These are phyloP conservation scores for Paramecium sexaurelia DNA, from an alignment of 73 alveolate species.

Conservation along the genomic window DNA sequence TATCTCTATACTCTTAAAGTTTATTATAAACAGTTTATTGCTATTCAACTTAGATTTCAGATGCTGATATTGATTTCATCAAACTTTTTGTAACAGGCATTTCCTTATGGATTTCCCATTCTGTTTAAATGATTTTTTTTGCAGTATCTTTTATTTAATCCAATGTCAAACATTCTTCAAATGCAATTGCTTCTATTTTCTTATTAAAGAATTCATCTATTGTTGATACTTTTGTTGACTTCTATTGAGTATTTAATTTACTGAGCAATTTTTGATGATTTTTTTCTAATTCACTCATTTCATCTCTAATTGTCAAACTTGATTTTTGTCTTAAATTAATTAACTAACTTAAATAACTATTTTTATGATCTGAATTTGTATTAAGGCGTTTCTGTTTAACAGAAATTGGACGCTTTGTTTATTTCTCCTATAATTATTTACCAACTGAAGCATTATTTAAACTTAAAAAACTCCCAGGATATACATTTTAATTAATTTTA, in stretches of 20 bases:
- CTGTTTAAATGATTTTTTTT: background rate
- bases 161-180: conserved; percentile 48
- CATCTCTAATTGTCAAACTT: background rate
- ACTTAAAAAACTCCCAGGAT: background rate
- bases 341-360: conserved; percentile 47
- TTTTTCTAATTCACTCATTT: conserved; percentile 7
- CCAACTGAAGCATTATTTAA: background rate
- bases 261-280: background rate
- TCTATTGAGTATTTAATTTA: background rate
- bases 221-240: background rate
- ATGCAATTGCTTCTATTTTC: conserved; percentile 21
- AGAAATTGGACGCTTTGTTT: background rate
- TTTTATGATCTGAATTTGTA: background rate
- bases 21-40: background rate
- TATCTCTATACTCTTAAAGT: background rate
- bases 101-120: conserved; percentile 54
- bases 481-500: background rate
- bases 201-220: conserved; percentile 21
- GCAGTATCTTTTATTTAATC: conserved; percentile 38
- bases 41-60: background rate
- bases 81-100: conserved; percentile 43
- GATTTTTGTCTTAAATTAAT: background rate
- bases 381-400: background rate
- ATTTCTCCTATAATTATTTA: background rate
- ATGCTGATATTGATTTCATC: conserved; percentile 23